These are phyloP conservation scores for Sphagnum contortum DNA, from an alignment of 225 moss, liverwort and hornwort species.

Conservation along the genomic window DNA sequence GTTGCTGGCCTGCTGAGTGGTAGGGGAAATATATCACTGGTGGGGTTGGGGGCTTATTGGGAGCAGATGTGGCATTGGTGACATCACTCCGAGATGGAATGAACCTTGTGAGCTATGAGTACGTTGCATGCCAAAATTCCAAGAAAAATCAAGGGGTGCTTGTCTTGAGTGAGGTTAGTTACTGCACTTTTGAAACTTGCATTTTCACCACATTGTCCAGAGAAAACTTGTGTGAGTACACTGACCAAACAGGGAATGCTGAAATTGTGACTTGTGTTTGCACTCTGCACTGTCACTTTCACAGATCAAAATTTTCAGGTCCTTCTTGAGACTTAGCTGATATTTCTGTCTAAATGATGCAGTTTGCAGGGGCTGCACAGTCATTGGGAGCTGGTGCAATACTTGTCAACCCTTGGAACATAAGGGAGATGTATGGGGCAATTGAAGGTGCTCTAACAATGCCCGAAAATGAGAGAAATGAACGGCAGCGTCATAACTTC, in stretches of 20 bases:
- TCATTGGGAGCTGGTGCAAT: constrained; percentile 97
- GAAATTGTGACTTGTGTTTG: too few relatives aligned
- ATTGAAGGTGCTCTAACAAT: constrained; percentile 88
- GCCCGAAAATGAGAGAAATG: constrained; percentile 67
- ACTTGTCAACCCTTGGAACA: constrained; percentile 98
- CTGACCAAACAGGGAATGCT: too few relatives aligned
- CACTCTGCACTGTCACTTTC: too few relatives aligned
- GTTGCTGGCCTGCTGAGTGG: too few relatives aligned
- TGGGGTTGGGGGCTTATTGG: constrained; percentile 1
- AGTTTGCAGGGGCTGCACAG: constrained; percentile 98
- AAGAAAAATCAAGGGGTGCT: constrained; percentile 78
- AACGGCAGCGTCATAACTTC: constrained; percentile 83
- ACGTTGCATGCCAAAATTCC: constrained; percentile 84
- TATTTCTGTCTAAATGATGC: constrained; percentile 9
- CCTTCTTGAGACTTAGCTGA: background rate
- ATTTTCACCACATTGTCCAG: too few relatives aligned
- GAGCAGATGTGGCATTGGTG: constrained; percentile 78
- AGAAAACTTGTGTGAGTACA: too few relatives aligned
- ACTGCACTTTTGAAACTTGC: too few relatives aligned
- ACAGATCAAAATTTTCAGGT: background rate
- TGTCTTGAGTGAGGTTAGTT: constrained; percentile 73
- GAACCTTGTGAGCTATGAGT: constrained; percentile 99
- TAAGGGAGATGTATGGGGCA: constrained; percentile 86
- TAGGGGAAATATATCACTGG: too few relatives aligned
- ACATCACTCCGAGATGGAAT: constrained; percentile 95